Percentiles rank a stretch among this genome's conserved stretches.
Evolutionary conservation across 2,329 filamentous ascomycete species (phyloP).

Genomic region (Cordyceps cateniannulata): DNA sequence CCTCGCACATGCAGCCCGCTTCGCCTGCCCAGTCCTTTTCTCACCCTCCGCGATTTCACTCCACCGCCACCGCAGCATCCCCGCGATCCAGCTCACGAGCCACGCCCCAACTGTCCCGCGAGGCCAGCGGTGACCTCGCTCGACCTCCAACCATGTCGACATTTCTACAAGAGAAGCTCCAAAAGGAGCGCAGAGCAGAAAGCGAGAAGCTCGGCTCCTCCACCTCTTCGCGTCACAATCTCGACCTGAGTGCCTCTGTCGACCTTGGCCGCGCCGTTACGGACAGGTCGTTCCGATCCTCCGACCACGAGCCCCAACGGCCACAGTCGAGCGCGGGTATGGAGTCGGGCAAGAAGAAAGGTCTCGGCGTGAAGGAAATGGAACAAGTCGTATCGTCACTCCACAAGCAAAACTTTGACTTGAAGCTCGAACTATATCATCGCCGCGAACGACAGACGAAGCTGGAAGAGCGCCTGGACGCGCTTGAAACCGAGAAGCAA

Average conservation of each 20-base stretch:
- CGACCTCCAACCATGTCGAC: slow-evolving; percentile 39
- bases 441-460: slow-evolving; percentile 56
- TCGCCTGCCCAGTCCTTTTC: slow-evolving; percentile 29
- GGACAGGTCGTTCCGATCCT: slow-evolving; percentile 32
- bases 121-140: slow-evolving; percentile 34
- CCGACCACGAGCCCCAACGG: slow-evolving; percentile 29
- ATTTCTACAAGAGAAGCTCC: slow-evolving; percentile 50
- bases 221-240: slow-evolving; percentile 28
- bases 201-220: slow-evolving; percentile 32
- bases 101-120: slow-evolving; percentile 36
- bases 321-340: slow-evolving; percentile 36
- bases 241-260: slow-evolving; percentile 32
- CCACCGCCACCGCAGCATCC: slow-evolving; percentile 29
- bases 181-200: slow-evolving; percentile 43
- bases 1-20: slow-evolving; percentile 28
- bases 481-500: slow-evolving; percentile 45
- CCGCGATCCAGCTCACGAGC: slow-evolving; percentile 34
- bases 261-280: slow-evolving; percentile 31
- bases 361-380: slow-evolving; percentile 60
- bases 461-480: slow-evolving; percentile 52
- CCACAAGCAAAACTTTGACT: slow-evolving; percentile 71
- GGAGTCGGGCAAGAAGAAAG: slow-evolving; percentile 41
- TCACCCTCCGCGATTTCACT: slow-evolving; percentile 35
- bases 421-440: slow-evolving; percentile 68
- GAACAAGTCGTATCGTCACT: slow-evolving; percentile 62